Evolutionary conservation across 192 early-diverging fungal species (phyloP).

Genomic region (Coemansia sp.): DNA sequence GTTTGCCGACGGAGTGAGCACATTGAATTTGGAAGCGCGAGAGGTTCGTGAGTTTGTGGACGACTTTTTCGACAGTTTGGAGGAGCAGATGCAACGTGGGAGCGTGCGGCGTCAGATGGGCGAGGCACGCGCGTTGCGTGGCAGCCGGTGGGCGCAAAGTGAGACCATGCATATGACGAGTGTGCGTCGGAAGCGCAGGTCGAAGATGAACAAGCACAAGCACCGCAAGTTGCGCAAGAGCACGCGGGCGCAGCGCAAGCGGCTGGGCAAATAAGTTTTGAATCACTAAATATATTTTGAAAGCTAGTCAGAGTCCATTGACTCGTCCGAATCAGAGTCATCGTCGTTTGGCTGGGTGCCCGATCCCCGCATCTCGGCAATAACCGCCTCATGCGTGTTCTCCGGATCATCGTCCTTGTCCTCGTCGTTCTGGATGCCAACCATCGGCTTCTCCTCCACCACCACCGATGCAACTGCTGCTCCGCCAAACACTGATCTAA

Average conservation of each 20-base stretch:
- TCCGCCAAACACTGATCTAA: constrained; percentile 56
- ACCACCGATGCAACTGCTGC: constrained; percentile 6
- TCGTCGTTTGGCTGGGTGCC: not conserved
- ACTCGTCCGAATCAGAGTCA: constrained; percentile 25
- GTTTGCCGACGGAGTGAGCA: constrained; percentile 25
- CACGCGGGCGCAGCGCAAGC: constrained; percentile 72
- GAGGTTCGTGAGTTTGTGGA: constrained; percentile 41
- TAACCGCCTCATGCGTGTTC: constrained; percentile 39
- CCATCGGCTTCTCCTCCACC: constrained; percentile 54
- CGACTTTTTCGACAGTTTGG: constrained; percentile 46
- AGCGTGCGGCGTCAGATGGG: constrained; percentile 19
- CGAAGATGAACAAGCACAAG: constrained; percentile 98
- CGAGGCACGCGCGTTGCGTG: not conserved
- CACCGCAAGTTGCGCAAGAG: constrained; percentile 83
- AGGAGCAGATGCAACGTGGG: constrained; percentile 18
- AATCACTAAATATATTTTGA: not conserved
- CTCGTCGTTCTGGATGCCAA: constrained; percentile 36
- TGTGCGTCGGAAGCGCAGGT: constrained; percentile 78
- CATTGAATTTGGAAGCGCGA: constrained; percentile 18
- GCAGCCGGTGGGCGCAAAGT: constrained; percentile 25
- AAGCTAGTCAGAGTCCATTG: constrained; percentile 14
- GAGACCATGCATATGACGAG: constrained; percentile 61
- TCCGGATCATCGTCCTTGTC: constrained; percentile 54
- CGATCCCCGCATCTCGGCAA: constrained; percentile 34
- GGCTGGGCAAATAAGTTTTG: constrained; percentile 64